phyloP scores from a whole-genome alignment of 2,329 filamentous ascomycete species.

The Colletotrichum acutatum region DNA sequence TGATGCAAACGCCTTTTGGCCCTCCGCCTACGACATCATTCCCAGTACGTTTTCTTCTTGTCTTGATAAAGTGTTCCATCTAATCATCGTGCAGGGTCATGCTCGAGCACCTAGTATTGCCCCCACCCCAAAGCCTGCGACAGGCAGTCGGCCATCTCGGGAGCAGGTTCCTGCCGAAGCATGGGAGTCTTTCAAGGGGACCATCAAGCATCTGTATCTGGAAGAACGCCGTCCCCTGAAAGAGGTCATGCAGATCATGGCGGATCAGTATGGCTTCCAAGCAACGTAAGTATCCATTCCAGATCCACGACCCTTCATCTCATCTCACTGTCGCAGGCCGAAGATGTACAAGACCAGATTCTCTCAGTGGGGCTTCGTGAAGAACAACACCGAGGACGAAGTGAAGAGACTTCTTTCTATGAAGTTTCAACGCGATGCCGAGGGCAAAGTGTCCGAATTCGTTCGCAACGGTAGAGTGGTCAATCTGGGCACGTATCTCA shows the following conservation, averaged over 20 bases:
- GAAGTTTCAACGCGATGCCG: slow-evolving; percentile 63
- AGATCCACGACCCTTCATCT: not conserved
- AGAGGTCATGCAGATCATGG: slow-evolving; percentile 63
- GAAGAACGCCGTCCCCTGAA: slow-evolving; percentile 63
- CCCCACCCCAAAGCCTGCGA: slow-evolving; percentile 44
- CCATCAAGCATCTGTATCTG: slow-evolving; percentile 57
- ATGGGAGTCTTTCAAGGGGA: slow-evolving; percentile 60
- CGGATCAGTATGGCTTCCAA: slow-evolving; percentile 58
- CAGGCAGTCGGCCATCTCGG: slow-evolving; percentile 50
- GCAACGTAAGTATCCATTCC: slow-evolving; percentile 54
- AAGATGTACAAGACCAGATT: slow-evolving; percentile 69
- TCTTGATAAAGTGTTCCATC: not conserved
- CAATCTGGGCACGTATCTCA: slow-evolving; percentile 62
- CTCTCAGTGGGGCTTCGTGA: slow-evolving; percentile 65
- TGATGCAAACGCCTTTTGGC: slow-evolving; percentile 29
- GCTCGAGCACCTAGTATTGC: slow-evolving; percentile 24
- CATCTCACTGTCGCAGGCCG: slow-evolving; percentile 48
- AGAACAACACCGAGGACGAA: slow-evolving; percentile 65
- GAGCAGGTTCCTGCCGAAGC: slow-evolving; percentile 57
- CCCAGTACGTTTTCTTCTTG: slow-evolving; percentile 16
- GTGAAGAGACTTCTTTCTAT: slow-evolving; percentile 61
- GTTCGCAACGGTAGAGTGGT: slow-evolving; percentile 63
- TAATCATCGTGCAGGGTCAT: slow-evolving; percentile 26
- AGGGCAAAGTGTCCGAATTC: slow-evolving; percentile 64
- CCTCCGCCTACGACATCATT: slow-evolving; percentile 33